A percentile compares a stretch with the other conserved stretches of the same genome.
phyloP scores from a whole-genome alignment of 1,284 basidiomycete species.

The Anthracocystis panici-leucophaei region DNA sequence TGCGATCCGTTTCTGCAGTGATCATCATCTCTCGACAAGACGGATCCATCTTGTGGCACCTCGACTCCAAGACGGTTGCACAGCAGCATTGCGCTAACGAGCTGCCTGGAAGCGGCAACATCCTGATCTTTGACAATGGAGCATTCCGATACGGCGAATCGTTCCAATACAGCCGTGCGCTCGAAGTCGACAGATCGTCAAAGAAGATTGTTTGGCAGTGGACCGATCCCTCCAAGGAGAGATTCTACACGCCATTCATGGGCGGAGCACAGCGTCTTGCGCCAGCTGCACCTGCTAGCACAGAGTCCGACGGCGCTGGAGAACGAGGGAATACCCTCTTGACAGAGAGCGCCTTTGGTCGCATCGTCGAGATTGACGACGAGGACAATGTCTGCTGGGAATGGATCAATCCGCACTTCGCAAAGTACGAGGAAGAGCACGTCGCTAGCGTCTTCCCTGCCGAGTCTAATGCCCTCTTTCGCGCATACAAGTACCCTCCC shows the following conservation, averaged over 20 bases:
- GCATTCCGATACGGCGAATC: conserved; percentile 4
- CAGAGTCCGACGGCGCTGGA: neutral
- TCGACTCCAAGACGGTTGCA: conserved; percentile 5
- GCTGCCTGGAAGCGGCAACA: conserved; percentile 8
- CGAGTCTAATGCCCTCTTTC: conserved; percentile 6
- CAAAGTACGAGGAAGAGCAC: conserved; percentile 11
- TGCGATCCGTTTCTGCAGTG: conserved; percentile 5
- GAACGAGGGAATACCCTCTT: conserved; percentile 4
- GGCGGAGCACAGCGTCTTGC: conserved; percentile 4
- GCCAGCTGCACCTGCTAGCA: neutral
- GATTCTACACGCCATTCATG: conserved; percentile 7
- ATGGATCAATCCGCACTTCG: conserved; percentile 13
- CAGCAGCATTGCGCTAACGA: conserved; percentile 7
- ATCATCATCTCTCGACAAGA: conserved; percentile 5
- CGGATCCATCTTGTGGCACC: conserved; percentile 3
- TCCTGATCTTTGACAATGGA: conserved; percentile 7
- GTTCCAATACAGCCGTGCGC: conserved; percentile 6
- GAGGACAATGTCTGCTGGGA: conserved; percentile 11
- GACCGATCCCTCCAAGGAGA: conserved; percentile 7
- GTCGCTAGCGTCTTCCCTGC: neutral
- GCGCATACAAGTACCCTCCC: conserved; percentile 5
- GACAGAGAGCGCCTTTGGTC: conserved; percentile 3
- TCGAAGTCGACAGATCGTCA: conserved; percentile 1
- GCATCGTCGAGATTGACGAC: conserved; percentile 8
- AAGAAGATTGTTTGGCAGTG: conserved; percentile 5